phyloP scores from a whole-genome alignment of 768 basidiomycete species.

The Termitomyces eurrhizus region DNA sequence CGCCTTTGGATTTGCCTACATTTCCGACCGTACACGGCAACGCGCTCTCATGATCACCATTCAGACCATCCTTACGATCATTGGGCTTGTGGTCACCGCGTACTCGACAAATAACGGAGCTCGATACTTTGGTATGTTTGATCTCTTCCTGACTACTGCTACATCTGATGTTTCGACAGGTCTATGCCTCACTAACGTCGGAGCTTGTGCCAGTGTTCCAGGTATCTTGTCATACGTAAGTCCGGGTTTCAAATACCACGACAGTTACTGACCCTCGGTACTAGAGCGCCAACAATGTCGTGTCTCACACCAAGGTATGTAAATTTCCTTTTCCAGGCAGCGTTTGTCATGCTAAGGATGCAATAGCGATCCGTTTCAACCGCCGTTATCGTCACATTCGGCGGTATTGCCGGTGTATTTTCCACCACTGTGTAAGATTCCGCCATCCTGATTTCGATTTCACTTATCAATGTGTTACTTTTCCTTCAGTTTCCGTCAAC shows the following conservation, averaged over 20 bases:
- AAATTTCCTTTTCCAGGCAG: background rate
- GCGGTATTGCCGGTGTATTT: constrained; percentile 36
- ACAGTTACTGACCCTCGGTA: background rate
- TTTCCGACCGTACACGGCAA: constrained; percentile 32
- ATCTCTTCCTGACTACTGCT: background rate
- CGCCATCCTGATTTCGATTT: background rate
- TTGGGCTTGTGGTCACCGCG: constrained; percentile 30
- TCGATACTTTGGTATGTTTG: constrained; percentile 27
- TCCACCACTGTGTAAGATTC: constrained; percentile 29
- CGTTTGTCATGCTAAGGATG: background rate
- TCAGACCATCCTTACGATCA: constrained; percentile 28
- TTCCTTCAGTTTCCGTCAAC: constrained; percentile 21
- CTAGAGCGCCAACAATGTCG: constrained; percentile 12
- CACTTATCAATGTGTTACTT: background rate
- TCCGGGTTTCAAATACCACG: background rate
- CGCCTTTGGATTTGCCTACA: constrained; percentile 33
- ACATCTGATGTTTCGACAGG: constrained; percentile 8
- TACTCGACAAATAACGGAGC: constrained; percentile 24
- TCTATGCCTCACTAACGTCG: constrained; percentile 30
- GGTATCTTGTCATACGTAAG: constrained; percentile 35
- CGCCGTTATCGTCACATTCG: constrained; percentile 29
- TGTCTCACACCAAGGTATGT: constrained; percentile 30
- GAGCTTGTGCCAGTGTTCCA: constrained; percentile 33
- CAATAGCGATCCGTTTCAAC: constrained; percentile 34
- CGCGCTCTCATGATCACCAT: constrained; percentile 30